These are phyloP conservation scores for Russula virescens DNA, from an alignment of 768 basidiomycete species.

Conservation along the genomic window DNA sequence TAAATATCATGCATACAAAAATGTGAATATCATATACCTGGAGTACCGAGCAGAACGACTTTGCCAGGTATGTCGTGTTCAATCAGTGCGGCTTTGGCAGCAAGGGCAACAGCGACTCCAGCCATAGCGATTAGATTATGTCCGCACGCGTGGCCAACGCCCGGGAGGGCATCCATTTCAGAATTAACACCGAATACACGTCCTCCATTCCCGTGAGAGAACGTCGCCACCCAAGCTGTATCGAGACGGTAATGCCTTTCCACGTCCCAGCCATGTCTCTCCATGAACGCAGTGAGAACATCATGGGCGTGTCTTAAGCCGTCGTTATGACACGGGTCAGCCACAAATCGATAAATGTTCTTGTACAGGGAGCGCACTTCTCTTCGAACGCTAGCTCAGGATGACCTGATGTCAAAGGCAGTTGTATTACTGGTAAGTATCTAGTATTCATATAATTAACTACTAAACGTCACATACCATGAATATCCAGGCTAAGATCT, in stretches of 20 bases:
- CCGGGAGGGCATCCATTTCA: slow-evolving; percentile 47
- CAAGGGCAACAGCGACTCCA: slow-evolving; percentile 68
- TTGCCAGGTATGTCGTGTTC: slow-evolving; percentile 59
- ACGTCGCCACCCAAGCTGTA: slow-evolving; percentile 74
- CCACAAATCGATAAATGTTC: neutral
- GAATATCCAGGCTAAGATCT: slow-evolving; percentile 64
- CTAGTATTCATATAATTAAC: neutral
- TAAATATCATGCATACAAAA: neutral
- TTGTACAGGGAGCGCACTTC: slow-evolving; percentile 36
- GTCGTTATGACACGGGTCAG: neutral
- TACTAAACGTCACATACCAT: slow-evolving; percentile 39
- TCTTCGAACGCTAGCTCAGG: slow-evolving; percentile 69
- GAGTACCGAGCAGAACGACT: slow-evolving; percentile 70
- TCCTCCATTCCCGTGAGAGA: slow-evolving; percentile 57
- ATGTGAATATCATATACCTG: slow-evolving; percentile 41
- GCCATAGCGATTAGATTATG: slow-evolving; percentile 78
- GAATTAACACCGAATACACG: slow-evolving; percentile 74
- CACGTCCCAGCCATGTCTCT: slow-evolving; percentile 58
- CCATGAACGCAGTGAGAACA: slow-evolving; percentile 60
- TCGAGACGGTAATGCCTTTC: slow-evolving; percentile 54
- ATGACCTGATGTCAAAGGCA: slow-evolving; percentile 40
- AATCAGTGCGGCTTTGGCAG: slow-evolving; percentile 58
- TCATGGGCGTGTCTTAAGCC: slow-evolving; percentile 63
- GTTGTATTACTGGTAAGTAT: neutral
- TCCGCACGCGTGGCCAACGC: slow-evolving; percentile 63